A percentile compares a stretch with the other conserved stretches of the same genome.
These are phyloP conservation scores for Erodium maritimum DNA, from an alignment of 345 rosid genomes.

Conservation along the genomic window DNA sequence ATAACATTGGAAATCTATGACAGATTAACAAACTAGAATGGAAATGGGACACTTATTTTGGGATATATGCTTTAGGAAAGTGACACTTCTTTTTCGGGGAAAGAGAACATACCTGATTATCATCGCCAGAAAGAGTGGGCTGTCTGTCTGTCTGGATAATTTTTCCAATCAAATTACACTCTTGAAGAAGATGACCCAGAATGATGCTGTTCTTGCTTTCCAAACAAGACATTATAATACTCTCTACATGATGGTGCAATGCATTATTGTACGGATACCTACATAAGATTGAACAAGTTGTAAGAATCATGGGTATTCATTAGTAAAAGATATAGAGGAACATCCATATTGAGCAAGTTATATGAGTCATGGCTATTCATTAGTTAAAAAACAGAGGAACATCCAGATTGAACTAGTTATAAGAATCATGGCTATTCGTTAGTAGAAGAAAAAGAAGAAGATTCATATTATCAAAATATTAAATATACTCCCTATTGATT, in stretches of 20 bases:
- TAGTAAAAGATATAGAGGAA: background rate
- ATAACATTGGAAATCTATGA: no score
- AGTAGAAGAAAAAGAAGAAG: background rate
- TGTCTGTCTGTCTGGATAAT: conserved; percentile 63
- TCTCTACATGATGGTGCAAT: conserved; percentile 93
- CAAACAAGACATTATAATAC: conserved; percentile 68
- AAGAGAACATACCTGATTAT: conserved; percentile 20
- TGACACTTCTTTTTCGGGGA: no score
- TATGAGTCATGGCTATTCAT: background rate
- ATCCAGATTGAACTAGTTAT: background rate
- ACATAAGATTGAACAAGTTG: conserved; percentile 7
- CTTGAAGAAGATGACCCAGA: conserved; percentile 65
- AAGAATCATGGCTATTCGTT: background rate
- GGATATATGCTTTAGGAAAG: no score
- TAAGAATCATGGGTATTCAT: background rate
- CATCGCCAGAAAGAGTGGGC: conserved; percentile 42
- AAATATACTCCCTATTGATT: background rate
- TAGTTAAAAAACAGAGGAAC: background rate
- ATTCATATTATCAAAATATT: no score
- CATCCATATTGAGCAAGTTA: no score
- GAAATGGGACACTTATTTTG: background rate
- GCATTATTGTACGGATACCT: conserved; percentile 97
- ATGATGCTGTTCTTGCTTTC: conserved; percentile 55
- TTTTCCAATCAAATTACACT: conserved; percentile 68
- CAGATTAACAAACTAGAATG: no score